Evolutionary conservation across 2,329 filamentous ascomycete genomes (phyloP).

Genomic region (Beauveria sp.): DNA sequence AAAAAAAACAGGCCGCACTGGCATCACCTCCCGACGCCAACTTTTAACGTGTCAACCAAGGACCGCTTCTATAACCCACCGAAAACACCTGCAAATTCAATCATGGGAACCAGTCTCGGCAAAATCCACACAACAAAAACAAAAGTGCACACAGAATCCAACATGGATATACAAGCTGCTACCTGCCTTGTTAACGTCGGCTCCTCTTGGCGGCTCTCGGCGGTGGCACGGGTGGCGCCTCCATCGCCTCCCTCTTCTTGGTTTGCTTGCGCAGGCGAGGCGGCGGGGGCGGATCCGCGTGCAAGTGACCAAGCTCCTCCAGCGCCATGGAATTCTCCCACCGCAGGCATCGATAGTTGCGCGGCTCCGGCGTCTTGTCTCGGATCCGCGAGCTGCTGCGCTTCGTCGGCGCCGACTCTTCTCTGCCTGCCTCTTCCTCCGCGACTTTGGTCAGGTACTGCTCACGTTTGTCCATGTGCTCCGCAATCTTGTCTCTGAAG

Average conservation of each 20-base stretch:
- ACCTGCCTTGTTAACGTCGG: neutral
- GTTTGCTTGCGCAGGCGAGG: conserved; percentile 43
- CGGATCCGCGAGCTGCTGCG: conserved; percentile 39
- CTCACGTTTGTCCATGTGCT: conserved; percentile 73
- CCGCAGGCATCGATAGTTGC: conserved; percentile 40
- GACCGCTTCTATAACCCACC: neutral
- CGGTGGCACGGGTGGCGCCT: conserved; percentile 18
- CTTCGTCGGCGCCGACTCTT: conserved; percentile 28
- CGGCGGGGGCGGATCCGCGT: conserved; percentile 47
- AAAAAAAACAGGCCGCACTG: neutral
- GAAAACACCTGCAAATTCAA: neutral
- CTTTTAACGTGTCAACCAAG: neutral
- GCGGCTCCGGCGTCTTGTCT: conserved; percentile 39
- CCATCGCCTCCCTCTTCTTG: conserved; percentile 41
- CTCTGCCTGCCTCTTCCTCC: conserved; percentile 28
- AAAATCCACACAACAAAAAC: neutral
- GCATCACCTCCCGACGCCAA: neutral
- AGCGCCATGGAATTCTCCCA: conserved; percentile 52
- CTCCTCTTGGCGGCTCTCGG: neutral
- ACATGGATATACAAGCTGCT: neutral
- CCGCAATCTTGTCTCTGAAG: conserved; percentile 68
- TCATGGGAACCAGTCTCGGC: neutral
- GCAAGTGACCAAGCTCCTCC: conserved; percentile 50
- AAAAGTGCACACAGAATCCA: neutral
- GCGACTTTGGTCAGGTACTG: conserved; percentile 49